phyloP scores from a whole-genome alignment of 495 filamentous ascomycete genomes.

The Bathelium albidoporum region DNA sequence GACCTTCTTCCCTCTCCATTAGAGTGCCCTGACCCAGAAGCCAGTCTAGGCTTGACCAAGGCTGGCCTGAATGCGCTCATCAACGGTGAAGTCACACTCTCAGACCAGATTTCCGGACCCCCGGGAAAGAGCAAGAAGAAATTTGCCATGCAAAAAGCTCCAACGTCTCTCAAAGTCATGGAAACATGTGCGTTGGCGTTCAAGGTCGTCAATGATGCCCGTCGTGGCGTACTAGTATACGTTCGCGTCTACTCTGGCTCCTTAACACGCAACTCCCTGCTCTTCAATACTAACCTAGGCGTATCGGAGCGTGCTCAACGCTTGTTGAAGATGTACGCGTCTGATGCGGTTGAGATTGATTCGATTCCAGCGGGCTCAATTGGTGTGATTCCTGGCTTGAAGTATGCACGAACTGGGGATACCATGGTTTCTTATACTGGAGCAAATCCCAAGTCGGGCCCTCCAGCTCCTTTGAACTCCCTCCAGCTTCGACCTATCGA shows the following conservation, averaged over 20 bases:
- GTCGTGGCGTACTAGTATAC: conserved; percentile 81
- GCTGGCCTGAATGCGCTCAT: conserved; percentile 44
- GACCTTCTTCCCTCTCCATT: conserved; percentile 76
- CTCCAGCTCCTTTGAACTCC: conserved; percentile 57
- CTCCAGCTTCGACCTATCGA: conserved; percentile 81
- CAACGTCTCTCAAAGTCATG: conserved; percentile 43
- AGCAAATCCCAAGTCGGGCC: conserved; percentile 46
- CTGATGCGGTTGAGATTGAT: conserved; percentile 73
- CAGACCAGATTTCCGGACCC: conserved; percentile 25
- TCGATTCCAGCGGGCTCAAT: conserved; percentile 80
- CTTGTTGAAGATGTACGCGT: conserved; percentile 85
- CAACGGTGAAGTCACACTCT: conserved; percentile 36
- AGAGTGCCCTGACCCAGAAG: conserved; percentile 68
- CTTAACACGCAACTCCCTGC: conserved; percentile 56
- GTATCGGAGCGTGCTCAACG: conserved; percentile 70
- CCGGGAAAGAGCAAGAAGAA: conserved; percentile 24
- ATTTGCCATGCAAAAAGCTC: conserved; percentile 27
- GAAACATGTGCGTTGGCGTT: conserved; percentile 81
- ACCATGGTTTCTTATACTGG: conserved; percentile 69
- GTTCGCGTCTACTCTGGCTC: conserved; percentile 84
- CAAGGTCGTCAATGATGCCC: conserved; percentile 86
- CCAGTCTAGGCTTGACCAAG: conserved; percentile 50
- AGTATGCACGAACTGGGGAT: conserved; percentile 83
- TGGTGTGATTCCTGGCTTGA: conserved; percentile 88
- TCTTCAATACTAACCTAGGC: conserved; percentile 84